A percentile compares a stretch with the other conserved stretches of the same genome.
Conservation (phyloP, 2,329 filamentous ascomycete genomes). For the Cryphonectria nitschkei region DNA sequence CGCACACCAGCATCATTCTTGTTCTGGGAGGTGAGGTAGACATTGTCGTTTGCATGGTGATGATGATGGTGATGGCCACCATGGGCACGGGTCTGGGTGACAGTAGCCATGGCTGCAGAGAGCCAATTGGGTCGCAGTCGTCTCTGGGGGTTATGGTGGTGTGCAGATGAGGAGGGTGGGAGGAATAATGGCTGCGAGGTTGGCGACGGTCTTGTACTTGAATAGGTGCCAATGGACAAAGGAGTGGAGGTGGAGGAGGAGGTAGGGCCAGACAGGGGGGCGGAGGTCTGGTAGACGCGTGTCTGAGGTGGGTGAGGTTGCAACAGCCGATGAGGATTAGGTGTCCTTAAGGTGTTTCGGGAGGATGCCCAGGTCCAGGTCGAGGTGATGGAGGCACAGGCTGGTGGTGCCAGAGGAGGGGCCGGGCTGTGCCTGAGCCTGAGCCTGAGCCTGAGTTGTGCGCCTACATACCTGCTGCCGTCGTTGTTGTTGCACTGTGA, state of each 20-base stretch:
- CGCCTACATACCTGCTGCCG: conserved; percentile 16
- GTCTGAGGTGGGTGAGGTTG: conserved; percentile 19
- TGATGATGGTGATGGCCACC: conserved; percentile 55
- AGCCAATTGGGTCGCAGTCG: conserved; percentile 31
- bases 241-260: conserved; percentile 26
- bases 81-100: conserved; percentile 44
- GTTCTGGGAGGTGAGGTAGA: conserved; percentile 78
- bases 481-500: conserved; percentile 16
- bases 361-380: conserved; percentile 5
- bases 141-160: conserved; percentile 21
- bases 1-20: conserved; percentile 92
- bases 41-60: conserved; percentile 83
- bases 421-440: conserved; percentile 2
- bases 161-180: conserved; percentile 23
- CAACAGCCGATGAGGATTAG: conserved; percentile 36
- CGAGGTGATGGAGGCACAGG: conserved; percentile 14
- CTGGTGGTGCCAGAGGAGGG: conserved; percentile 14
- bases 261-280: conserved; percentile 28
- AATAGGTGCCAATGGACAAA: conserved; percentile 24
- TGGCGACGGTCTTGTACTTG: conserved; percentile 20
- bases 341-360: conserved; percentile 37
- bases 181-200: conserved; percentile 22
- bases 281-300: conserved; percentile 38
- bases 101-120: conserved; percentile 34
- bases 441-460: conserved; percentile 22